phyloP scores from a whole-genome alignment of 2,329 filamentous ascomycete genomes.

The Diaporthe humulicola region DNA sequence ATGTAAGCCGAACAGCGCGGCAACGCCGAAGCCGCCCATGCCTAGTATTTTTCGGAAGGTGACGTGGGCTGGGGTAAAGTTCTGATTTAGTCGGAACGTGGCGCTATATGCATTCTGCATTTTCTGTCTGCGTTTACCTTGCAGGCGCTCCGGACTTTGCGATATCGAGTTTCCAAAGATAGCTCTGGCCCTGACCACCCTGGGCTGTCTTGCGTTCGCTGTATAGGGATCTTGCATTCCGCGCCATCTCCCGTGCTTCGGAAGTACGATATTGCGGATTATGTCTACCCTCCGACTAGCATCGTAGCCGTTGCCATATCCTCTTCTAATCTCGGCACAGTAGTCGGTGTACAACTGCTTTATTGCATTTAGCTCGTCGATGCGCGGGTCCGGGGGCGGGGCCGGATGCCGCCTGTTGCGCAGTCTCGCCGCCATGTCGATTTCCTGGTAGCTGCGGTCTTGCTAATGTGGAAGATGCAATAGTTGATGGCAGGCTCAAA shows the following conservation, averaged over 20 bases:
- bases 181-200: background rate
- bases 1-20: background rate
- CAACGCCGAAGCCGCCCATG: conserved; percentile 17
- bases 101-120: background rate
- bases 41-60: conserved; percentile 15
- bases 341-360: conserved; percentile 1
- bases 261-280: background rate
- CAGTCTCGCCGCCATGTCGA: background rate
- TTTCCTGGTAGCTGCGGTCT: background rate
- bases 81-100: background rate
- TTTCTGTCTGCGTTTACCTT: no score
- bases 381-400: background rate
- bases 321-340: background rate
- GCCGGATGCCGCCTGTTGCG: background rate
- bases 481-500: no score
- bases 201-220: background rate
- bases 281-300: background rate
- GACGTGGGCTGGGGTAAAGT: conserved; percentile 9
- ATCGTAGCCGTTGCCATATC: background rate
- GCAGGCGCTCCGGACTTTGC: background rate
- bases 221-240: background rate
- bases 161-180: background rate
- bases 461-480: background rate
- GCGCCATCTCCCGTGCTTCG: conserved; percentile 1
- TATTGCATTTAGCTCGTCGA: background rate